Evolutionary conservation across 495 filamentous ascomycete genomes (phyloP).

Genomic region (Xylaria scruposa): DNA sequence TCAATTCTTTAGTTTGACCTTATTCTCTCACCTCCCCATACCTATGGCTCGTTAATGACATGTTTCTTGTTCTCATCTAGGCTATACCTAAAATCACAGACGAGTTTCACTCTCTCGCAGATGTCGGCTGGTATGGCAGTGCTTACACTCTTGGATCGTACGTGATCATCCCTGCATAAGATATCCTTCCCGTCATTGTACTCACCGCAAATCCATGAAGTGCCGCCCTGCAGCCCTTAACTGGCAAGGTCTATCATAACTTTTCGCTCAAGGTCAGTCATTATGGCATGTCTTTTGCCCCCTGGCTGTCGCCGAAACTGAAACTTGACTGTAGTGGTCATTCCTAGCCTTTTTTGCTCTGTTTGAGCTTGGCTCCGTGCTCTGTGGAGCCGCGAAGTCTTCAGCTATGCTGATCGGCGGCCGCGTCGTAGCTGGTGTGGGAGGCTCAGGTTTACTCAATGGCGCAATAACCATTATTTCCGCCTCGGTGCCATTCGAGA

Average conservation of each 20-base stretch:
- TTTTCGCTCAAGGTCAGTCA: conserved; percentile 42
- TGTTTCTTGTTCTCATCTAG: too few species aligned
- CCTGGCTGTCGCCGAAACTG: too few species aligned
- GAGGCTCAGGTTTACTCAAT: too few species aligned
- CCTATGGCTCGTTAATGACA: too few species aligned
- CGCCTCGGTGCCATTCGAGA: not conserved
- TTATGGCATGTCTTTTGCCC: too few species aligned
- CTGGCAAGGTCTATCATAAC: conserved; percentile 48
- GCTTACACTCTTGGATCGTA: conserved; percentile 27
- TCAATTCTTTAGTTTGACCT: too few species aligned
- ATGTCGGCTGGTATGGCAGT: conserved; percentile 59
- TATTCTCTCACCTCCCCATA: too few species aligned
- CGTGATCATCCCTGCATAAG: not conserved
- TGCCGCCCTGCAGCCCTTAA: conserved; percentile 46
- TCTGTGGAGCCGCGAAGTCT: too few species aligned
- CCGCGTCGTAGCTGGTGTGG: too few species aligned
- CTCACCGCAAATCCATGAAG: conserved; percentile 22
- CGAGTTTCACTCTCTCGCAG: conserved; percentile 47
- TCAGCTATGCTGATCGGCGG: too few species aligned
- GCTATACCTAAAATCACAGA: conserved; percentile 45
- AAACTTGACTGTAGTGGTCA: not conserved
- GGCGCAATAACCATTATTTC: not conserved
- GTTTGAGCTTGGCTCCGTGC: too few species aligned
- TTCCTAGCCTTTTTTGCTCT: too few species aligned
- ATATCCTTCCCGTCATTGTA: not conserved